These are phyloP conservation scores for Alternaria dauci DNA, from an alignment of 2,329 filamentous ascomycete species.

Conservation along the genomic window DNA sequence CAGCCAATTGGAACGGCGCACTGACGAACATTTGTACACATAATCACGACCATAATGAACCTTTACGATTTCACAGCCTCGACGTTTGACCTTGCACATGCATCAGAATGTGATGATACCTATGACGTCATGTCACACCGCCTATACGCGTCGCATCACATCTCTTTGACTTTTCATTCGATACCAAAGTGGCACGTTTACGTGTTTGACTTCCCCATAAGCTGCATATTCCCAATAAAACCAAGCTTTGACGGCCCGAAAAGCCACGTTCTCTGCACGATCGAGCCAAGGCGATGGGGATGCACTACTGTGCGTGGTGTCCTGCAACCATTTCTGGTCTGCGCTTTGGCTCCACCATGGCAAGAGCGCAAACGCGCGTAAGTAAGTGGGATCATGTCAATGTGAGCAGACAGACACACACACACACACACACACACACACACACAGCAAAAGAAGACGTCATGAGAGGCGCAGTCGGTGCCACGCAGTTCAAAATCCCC, in stretches of 20 bases:
- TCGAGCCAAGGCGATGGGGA: neutral
- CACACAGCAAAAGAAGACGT: too few species aligned
- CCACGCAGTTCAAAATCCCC: neutral
- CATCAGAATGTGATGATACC: neutral
- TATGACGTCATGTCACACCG: neutral
- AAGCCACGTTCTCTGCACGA: neutral
- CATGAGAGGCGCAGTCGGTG: neutral
- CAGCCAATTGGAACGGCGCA: neutral
- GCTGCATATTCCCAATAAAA: neutral
- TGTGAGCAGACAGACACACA: neutral
- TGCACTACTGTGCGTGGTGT: neutral
- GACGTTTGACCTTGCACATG: neutral
- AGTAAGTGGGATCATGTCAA: neutral
- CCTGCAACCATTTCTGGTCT: neutral
- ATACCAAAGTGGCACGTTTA: neutral
- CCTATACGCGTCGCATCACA: neutral
- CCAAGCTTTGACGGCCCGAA: slow-evolving; percentile 3
- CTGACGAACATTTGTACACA: neutral
- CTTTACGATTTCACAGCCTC: neutral
- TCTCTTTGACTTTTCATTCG: neutral
- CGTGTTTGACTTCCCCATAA: neutral
- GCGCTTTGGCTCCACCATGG: neutral
- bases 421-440: too few species aligned
- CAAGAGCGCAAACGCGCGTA: neutral
- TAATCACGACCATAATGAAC: neutral